These are phyloP conservation scores for Ceratocystis colombiana DNA, from an alignment of 2,329 filamentous ascomycete species.

Conservation along the genomic window DNA sequence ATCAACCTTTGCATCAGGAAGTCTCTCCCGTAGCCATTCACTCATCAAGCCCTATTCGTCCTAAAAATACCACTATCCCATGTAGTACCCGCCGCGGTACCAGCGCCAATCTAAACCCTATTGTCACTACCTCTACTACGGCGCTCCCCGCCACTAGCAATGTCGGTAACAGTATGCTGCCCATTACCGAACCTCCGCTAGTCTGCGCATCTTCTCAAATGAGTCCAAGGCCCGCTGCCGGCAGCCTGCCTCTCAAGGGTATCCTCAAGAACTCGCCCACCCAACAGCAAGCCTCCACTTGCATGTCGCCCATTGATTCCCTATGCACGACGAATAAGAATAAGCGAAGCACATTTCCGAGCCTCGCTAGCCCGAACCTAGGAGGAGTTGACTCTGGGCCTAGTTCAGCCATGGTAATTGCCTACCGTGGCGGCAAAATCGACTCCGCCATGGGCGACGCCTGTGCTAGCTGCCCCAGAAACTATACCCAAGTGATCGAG, in stretches of 20 bases:
- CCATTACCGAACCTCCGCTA: not conserved
- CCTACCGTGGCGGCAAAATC: not conserved
- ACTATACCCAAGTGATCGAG: not conserved
- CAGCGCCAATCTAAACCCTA: not conserved
- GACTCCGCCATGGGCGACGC: not conserved
- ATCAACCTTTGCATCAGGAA: not conserved
- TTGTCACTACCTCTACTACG: not conserved
- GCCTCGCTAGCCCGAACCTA: not conserved
- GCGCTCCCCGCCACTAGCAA: not conserved
- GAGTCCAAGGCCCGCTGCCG: not conserved
- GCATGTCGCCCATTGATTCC: not conserved
- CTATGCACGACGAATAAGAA: not conserved
- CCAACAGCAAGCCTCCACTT: not conserved
- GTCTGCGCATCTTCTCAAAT: not conserved
- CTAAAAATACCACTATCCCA: constrained; percentile 26
- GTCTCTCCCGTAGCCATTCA: constrained; percentile 21
- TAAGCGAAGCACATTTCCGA: not conserved
- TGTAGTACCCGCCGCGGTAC: not conserved
- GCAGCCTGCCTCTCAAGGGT: not conserved
- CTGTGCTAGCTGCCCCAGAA: not conserved
- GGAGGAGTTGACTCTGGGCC: not conserved
- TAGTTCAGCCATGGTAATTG: not conserved
- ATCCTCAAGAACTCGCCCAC: not conserved
- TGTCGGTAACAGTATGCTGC: not conserved
- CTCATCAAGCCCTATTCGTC: constrained; percentile 33